A percentile compares a stretch with the other conserved stretches of the same genome.
Evolutionary conservation across 805 yeast species (phyloP).

Genomic region (Saturnispora mendoncae): DNA sequence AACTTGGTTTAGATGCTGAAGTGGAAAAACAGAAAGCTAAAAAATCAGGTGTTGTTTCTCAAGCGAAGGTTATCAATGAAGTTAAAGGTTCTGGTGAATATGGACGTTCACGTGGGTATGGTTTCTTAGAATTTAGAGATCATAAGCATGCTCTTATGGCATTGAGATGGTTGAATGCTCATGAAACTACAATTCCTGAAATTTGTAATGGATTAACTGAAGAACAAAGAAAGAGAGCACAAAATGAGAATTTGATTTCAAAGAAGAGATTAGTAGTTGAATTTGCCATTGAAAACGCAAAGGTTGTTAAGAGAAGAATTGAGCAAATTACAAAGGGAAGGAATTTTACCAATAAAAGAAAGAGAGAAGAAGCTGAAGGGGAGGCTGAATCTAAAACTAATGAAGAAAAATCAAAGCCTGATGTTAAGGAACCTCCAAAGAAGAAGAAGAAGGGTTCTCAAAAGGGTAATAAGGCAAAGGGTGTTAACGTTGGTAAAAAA

Average conservation of each 20-base stretch:
- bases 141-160: conserved; percentile 94
- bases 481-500: conserved; percentile 8
- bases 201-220: conserved; percentile 60
- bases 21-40: conserved; percentile 50
- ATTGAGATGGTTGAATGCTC: conserved; percentile 93
- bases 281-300: conserved; percentile 93
- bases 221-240: conserved; percentile 52
- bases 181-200: conserved; percentile 66
- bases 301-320: conserved; percentile 82
- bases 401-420: conserved; percentile 15
- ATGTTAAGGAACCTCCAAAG: conserved; percentile 18
- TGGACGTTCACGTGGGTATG: conserved; percentile 95
- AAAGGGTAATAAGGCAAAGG: conserved; percentile 14
- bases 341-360: conserved; percentile 18
- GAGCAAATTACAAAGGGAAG: conserved; percentile 42
- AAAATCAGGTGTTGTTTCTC: conserved; percentile 84
- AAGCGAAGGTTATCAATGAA: conserved; percentile 88
- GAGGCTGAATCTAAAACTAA: conserved; percentile 7
- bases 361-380: conserved; percentile 19
- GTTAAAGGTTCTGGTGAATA: conserved; percentile 77
- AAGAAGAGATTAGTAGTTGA: conserved; percentile 82
- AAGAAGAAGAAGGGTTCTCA: conserved; percentile 23
- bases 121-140: conserved; percentile 87
- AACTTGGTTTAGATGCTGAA: conserved; percentile 29
- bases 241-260: conserved; percentile 40